These are phyloP conservation scores for Diaporthe ilicicola DNA, from an alignment of 2,329 filamentous ascomycete species.

Conservation along the genomic window DNA sequence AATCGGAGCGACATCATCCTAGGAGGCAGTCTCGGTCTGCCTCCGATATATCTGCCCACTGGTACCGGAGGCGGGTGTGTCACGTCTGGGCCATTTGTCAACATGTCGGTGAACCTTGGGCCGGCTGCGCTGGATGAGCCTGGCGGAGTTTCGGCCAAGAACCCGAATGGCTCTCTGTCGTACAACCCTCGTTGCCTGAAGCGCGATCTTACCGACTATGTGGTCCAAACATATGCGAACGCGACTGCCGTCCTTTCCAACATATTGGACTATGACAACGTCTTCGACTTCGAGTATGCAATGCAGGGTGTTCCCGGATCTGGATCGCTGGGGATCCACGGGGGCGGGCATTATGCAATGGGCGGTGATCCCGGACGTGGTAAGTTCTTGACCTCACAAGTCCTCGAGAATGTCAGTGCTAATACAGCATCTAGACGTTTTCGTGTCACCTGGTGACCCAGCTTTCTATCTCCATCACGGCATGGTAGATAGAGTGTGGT, in stretches of 20 bases:
- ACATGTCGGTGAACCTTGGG: slow-evolving; percentile 51
- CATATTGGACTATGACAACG: slow-evolving; percentile 40
- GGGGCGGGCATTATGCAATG: slow-evolving; percentile 38
- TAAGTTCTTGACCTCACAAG: too few relatives aligned
- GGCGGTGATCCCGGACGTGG: slow-evolving; percentile 37
- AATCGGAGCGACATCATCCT: slow-evolving; percentile 35
- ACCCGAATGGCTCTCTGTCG: slow-evolving; percentile 36
- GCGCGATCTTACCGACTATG: slow-evolving; percentile 38
- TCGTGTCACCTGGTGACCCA: slow-evolving; percentile 22
- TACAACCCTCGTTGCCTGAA: slow-evolving; percentile 47
- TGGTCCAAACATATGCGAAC: slow-evolving; percentile 41
- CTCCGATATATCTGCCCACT: slow-evolving; percentile 45
- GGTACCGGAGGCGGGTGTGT: slow-evolving; percentile 66
- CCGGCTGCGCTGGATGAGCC: slow-evolving; percentile 42
- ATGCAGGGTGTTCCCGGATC: slow-evolving; percentile 38
- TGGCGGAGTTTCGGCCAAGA: slow-evolving; percentile 37
- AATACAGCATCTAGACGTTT: neutral
- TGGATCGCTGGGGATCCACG: slow-evolving; percentile 40
- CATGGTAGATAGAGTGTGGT: slow-evolving; percentile 27
- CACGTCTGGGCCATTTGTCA: slow-evolving; percentile 56
- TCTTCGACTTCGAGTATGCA: slow-evolving; percentile 39
- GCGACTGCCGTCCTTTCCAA: slow-evolving; percentile 37
- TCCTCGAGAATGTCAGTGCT: slow-evolving; percentile 31
- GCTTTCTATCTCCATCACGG: slow-evolving; percentile 26
- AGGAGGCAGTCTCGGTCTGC: neutral